A percentile compares a stretch with the other conserved stretches of the same genome.
These are phyloP conservation scores for Geotrichum macrosporum DNA, from an alignment of 1,139 yeast species.

Conservation along the genomic window DNA sequence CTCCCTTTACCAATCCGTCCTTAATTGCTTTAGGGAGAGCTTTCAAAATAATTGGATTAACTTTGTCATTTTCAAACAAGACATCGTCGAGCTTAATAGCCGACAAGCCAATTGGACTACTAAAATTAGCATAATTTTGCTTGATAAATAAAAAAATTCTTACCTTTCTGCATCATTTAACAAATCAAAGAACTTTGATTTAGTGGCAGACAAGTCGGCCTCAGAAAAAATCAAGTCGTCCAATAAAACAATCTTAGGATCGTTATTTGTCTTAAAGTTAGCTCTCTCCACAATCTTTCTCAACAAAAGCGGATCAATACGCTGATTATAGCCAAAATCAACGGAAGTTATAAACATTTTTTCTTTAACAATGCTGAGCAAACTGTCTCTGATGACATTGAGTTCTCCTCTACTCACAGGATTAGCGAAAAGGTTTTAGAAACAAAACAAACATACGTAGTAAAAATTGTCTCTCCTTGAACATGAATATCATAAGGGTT, in stretches of 20 bases:
- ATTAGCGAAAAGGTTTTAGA: not conserved
- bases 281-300: constrained; percentile 11
- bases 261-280: constrained; percentile 1
- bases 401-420: constrained; percentile 15
- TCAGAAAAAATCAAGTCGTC: constrained; percentile 13
- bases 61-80: constrained; percentile 3
- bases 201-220: constrained; percentile 1
- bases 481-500: constrained; percentile 13
- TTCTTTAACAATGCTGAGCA: not conserved
- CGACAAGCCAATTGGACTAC: constrained; percentile 6
- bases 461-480: constrained; percentile 17
- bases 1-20: constrained; percentile 13
- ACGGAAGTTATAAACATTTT: not conserved
- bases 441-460: constrained; percentile 8
- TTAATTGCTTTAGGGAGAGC: constrained; percentile 9
- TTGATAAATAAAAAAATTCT: not conserved
- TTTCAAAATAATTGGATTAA: constrained; percentile 8
- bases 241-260: constrained; percentile 8
- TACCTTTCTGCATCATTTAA: constrained; percentile 3
- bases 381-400: not conserved
- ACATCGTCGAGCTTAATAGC: constrained; percentile 3
- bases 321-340: constrained; percentile 12
- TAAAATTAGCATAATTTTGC: not conserved
- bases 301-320: constrained; percentile 15
- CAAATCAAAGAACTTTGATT: constrained; percentile 4